Evolutionary conservation across 2,329 filamentous ascomycete genomes (phyloP).

Genomic region (Xylaria hypoxylon): DNA sequence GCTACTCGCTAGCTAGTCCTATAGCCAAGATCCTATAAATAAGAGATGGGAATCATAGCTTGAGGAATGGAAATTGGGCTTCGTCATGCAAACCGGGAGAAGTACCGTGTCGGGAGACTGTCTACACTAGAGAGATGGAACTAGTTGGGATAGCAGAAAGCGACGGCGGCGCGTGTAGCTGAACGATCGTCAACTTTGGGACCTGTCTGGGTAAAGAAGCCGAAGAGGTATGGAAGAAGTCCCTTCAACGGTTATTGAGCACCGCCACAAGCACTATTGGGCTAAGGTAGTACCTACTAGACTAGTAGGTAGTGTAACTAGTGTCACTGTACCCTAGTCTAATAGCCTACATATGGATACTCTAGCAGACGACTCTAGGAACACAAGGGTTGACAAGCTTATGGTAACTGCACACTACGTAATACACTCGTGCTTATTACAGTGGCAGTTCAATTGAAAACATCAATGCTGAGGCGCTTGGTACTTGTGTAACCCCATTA

Average conservation of each 20-base stretch:
- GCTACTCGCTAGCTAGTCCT: background rate
- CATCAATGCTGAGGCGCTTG: slow-evolving; percentile 13
- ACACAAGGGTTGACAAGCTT: slow-evolving; percentile 3
- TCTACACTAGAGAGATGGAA: slow-evolving; percentile 15
- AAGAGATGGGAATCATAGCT: slow-evolving; percentile 15
- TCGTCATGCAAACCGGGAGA: slow-evolving; percentile 11
- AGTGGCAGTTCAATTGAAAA: slow-evolving; percentile 4
- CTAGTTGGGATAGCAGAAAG: slow-evolving; percentile 21
- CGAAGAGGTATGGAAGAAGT: slow-evolving; percentile 19
- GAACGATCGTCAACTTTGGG: slow-evolving; percentile 32
- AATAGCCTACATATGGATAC: too few species aligned
- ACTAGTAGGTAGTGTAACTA: too few species aligned
- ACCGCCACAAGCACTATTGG: slow-evolving; percentile 34
- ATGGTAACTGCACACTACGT: slow-evolving; percentile 5
- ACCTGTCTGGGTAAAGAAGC: slow-evolving; percentile 34
- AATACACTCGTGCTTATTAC: slow-evolving; percentile 18
- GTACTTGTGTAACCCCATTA: slow-evolving; percentile 1
- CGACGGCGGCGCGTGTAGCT: slow-evolving; percentile 14
- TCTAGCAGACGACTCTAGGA: too few species aligned
- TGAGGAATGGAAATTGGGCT: slow-evolving; percentile 22
- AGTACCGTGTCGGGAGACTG: slow-evolving; percentile 14
- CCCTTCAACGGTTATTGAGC: slow-evolving; percentile 20
- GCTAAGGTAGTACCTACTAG: too few species aligned
- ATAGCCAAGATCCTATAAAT: slow-evolving; percentile 22
- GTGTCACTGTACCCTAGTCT: too few species aligned